phyloP scores from a whole-genome alignment of 2,329 filamentous ascomycete genomes.

The Fusarium falciforme region DNA sequence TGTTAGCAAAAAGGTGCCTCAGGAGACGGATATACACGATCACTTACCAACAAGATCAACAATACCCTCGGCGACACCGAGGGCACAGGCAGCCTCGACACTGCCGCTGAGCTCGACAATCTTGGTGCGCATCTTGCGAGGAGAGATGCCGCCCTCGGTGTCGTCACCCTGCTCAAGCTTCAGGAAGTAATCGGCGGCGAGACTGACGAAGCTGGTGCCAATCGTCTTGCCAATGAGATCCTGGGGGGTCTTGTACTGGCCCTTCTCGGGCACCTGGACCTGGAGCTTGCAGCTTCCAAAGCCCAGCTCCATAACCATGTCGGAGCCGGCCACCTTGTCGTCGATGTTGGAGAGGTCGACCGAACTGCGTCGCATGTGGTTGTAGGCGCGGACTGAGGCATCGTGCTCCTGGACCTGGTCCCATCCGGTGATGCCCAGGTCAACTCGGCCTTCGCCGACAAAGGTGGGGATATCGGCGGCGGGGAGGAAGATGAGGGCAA shows the following conservation, averaged over 20 bases:
- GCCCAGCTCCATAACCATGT: constrained; percentile 88
- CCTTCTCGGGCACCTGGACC: constrained; percentile 95
- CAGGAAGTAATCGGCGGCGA: constrained; percentile 86
- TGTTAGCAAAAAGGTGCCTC: constrained; percentile 23
- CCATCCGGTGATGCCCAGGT: constrained; percentile 92
- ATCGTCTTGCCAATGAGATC: constrained; percentile 93
- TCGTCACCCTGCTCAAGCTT: constrained; percentile 73
- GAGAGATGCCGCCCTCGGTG: constrained; percentile 48
- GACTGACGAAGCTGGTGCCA: constrained; percentile 91
- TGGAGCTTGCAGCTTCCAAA: constrained; percentile 94
- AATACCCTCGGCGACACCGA: constrained; percentile 96
- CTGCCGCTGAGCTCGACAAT: constrained; percentile 96
- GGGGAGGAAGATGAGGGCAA: constrained; percentile 96
- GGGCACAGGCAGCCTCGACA: constrained; percentile 94
- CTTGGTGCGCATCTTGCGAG: constrained; percentile 77
- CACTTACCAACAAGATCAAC: constrained; percentile 93
- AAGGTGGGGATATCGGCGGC: constrained; percentile 98
- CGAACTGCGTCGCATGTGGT: constrained; percentile 61
- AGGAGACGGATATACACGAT: neutral
- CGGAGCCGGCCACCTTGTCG: constrained; percentile 71
- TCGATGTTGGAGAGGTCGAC: constrained; percentile 41
- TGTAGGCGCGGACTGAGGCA: constrained; percentile 65
- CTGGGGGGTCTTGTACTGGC: constrained; percentile 73
- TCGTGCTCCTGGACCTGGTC: constrained; percentile 95
- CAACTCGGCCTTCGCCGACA: constrained; percentile 92